phyloP scores from a whole-genome alignment of 495 filamentous ascomycete genomes.

The Daldinia grandis region DNA sequence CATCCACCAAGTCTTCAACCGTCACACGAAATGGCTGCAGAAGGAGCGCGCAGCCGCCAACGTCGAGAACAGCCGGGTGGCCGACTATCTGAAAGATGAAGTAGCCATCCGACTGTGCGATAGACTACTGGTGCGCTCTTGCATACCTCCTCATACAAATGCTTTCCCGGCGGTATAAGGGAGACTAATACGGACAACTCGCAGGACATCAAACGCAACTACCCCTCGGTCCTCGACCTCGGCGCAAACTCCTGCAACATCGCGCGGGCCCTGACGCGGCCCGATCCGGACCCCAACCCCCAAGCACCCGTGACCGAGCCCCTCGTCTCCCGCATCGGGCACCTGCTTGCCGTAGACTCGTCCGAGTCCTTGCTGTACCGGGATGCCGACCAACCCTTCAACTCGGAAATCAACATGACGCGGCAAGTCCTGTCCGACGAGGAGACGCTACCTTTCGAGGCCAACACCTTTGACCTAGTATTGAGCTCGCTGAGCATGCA shows the following conservation, averaged over 20 bases:
- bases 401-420: slow-evolving; percentile 71
- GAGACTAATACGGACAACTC: neutral
- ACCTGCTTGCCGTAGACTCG: slow-evolving; percentile 82
- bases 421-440: slow-evolving; percentile 78
- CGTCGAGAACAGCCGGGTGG: slow-evolving; percentile 73
- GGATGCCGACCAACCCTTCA: slow-evolving; percentile 79
- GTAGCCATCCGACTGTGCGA: slow-evolving; percentile 86
- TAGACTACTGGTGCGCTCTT: slow-evolving; percentile 72
- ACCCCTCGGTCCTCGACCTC: slow-evolving; percentile 86
- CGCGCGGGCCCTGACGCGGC: slow-evolving; percentile 76
- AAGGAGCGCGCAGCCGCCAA: slow-evolving; percentile 83
- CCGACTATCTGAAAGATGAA: slow-evolving; percentile 93
- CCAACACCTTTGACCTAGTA: slow-evolving; percentile 86
- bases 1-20: slow-evolving; percentile 89
- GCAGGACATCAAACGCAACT: slow-evolving; percentile 89
- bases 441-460: slow-evolving; percentile 74
- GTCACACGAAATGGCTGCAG: slow-evolving; percentile 84
- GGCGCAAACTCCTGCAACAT: slow-evolving; percentile 97
- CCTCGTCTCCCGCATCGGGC: slow-evolving; percentile 69
- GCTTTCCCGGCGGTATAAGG: neutral
- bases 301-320: slow-evolving; percentile 63
- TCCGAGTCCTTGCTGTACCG: slow-evolving; percentile 81
- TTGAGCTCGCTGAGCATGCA: slow-evolving; percentile 88
- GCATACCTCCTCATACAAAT: neutral
- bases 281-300: slow-evolving; percentile 66